Percentiles rank a stretch among this genome's conserved stretches.
Conservation (phyloP, 148 eudicot genomes). For the Selenicereus undatus region DNA sequence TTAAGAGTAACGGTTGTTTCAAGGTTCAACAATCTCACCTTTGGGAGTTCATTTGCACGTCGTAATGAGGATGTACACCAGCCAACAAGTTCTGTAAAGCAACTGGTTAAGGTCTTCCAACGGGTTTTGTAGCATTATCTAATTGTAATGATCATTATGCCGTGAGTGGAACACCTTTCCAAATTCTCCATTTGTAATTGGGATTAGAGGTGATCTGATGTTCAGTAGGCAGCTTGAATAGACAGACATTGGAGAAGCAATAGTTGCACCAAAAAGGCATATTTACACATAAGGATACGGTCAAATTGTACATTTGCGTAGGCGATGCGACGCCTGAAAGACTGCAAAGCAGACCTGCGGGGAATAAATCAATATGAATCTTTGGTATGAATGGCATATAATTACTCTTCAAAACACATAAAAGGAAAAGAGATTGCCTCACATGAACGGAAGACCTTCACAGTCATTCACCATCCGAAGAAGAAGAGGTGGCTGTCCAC, state of each 20-base stretch:
- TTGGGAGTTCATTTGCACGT: slow-evolving; percentile 60
- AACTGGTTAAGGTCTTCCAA: slow-evolving; percentile 42
- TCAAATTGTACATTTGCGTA: slow-evolving; percentile 80
- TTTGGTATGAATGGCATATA: neutral
- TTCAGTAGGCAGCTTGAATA: neutral
- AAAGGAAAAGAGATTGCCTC: slow-evolving; percentile 23
- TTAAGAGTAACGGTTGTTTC: neutral
- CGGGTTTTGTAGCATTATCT: neutral
- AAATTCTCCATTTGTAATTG: no score
- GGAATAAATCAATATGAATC: neutral
- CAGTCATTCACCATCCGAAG: slow-evolving; percentile 66
- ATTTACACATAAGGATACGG: slow-evolving; percentile 52
- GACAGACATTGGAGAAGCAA: neutral
- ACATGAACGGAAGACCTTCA: slow-evolving; percentile 78
- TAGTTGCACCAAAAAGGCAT: neutral
- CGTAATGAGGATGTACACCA: slow-evolving; percentile 90
- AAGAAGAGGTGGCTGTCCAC: slow-evolving; percentile 72
- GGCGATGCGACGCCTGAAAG: slow-evolving; percentile 71
- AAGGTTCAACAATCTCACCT: slow-evolving; percentile 39
- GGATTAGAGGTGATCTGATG: neutral
- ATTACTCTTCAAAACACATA: neutral
- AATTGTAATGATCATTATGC: neutral
- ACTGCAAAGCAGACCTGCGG: slow-evolving; percentile 76
- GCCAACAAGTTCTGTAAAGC: slow-evolving; percentile 66
- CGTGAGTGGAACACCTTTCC: neutral